Conservation (phyloP, 2,329 filamentous ascomycete species). For the Botryotinia calthae region DNA sequence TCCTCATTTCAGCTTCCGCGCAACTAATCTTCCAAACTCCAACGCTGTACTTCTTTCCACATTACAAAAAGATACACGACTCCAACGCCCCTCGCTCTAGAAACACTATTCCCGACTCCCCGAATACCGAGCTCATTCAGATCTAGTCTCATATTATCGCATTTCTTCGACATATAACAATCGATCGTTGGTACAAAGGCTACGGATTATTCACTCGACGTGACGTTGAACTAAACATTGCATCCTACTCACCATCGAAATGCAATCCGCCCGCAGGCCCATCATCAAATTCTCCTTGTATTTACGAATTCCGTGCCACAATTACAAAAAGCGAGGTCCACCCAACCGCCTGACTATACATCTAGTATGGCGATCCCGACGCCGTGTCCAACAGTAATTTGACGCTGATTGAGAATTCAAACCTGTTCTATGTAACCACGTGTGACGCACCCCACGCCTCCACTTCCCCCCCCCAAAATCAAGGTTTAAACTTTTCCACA, state of each 20-base stretch:
- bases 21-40: too few species aligned
- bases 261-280: background rate
- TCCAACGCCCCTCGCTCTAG: background rate
- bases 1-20: background rate
- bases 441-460: background rate
- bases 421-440: background rate
- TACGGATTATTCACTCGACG: background rate
- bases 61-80: background rate
- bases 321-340: background rate
- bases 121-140: background rate
- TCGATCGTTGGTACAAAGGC: background rate
- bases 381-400: background rate
- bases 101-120: background rate
- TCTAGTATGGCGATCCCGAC: conserved; percentile 1
- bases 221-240: background rate
- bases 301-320: background rate
- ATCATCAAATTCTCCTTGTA: background rate
- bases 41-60: background rate
- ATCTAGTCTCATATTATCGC: background rate
- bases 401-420: background rate
- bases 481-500: background rate
- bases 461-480: background rate
- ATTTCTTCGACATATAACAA: background rate
- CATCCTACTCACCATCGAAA: background rate
- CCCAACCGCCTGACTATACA: background rate